Evolutionary conservation across 192 early-diverging fungal genomes (phyloP).

Genomic region (Entomortierella chlamydospora): DNA sequence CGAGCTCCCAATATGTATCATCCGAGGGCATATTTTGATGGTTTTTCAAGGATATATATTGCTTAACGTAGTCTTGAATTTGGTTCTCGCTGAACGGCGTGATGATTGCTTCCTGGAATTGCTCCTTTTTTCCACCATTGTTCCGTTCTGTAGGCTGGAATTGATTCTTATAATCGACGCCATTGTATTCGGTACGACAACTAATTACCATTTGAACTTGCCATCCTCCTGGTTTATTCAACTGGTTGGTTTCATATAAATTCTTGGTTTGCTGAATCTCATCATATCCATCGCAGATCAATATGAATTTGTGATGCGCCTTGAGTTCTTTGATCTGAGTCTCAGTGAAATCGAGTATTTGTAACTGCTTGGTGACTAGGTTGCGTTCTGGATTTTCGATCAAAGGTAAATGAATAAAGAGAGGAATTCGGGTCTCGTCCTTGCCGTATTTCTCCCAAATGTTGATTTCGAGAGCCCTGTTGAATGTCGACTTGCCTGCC

Average conservation of each 20-base stretch:
- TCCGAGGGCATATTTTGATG: too few relatives aligned
- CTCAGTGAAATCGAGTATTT: background rate
- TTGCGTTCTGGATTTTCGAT: constrained; percentile 13
- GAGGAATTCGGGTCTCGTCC: background rate
- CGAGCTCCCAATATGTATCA: too few relatives aligned
- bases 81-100: background rate
- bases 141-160: background rate
- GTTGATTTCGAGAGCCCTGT: constrained; percentile 1
- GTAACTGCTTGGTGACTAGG: constrained; percentile 15
- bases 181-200: constrained; percentile 7
- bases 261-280: constrained; percentile 2
- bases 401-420: background rate
- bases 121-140: too few relatives aligned
- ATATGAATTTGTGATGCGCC: background rate
- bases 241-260: background rate
- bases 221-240: background rate
- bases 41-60: background rate
- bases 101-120: background rate
- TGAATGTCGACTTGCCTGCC: constrained; percentile 15
- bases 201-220: background rate
- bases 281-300: constrained; percentile 6
- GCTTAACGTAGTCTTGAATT: background rate
- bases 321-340: background rate
- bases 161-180: background rate
- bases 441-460: constrained; percentile 8